Conservation (phyloP, 2,329 filamentous ascomycete genomes). For the Xylaria sp. region DNA sequence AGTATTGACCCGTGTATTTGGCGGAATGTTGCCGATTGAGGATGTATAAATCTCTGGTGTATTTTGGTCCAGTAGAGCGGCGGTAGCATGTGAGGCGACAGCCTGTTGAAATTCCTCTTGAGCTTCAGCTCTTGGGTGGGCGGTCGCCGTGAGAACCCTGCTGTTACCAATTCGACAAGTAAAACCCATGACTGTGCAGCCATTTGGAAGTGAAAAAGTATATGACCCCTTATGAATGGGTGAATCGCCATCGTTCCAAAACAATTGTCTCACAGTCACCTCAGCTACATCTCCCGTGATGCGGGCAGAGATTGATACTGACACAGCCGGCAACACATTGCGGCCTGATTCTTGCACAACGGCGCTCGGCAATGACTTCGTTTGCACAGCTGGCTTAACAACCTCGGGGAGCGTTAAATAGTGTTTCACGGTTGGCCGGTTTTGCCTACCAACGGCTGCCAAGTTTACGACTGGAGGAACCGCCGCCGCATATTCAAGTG, state of each 20-base stretch:
- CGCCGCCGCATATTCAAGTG: conserved; percentile 10
- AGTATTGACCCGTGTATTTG: conserved; percentile 33
- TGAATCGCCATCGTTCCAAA: conserved; percentile 35
- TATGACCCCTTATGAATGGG: conserved; percentile 36
- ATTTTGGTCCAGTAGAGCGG: conserved; percentile 36
- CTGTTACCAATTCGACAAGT: conserved; percentile 33
- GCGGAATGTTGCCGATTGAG: conserved; percentile 36
- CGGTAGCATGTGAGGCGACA: neutral
- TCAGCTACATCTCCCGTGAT: conserved; percentile 36
- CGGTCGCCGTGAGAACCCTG: conserved; percentile 31
- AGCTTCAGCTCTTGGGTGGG: conserved; percentile 35
- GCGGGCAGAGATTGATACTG: conserved; percentile 33
- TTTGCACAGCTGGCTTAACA: neutral
- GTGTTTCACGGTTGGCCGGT: too few species aligned
- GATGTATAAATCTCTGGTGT: conserved; percentile 39
- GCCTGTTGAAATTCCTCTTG: conserved; percentile 22
- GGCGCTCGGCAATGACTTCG: neutral
- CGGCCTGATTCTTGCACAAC: neutral
- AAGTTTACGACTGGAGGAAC: neutral
- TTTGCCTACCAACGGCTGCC: neutral
- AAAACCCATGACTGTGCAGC: conserved; percentile 38
- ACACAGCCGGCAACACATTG: conserved; percentile 34
- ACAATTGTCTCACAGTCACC: conserved; percentile 35
- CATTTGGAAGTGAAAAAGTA: conserved; percentile 36
- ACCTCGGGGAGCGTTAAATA: neutral